Evolutionary conservation across 441 rosid genomes (phyloP).

Genomic region (Populus hybrid): DNA sequence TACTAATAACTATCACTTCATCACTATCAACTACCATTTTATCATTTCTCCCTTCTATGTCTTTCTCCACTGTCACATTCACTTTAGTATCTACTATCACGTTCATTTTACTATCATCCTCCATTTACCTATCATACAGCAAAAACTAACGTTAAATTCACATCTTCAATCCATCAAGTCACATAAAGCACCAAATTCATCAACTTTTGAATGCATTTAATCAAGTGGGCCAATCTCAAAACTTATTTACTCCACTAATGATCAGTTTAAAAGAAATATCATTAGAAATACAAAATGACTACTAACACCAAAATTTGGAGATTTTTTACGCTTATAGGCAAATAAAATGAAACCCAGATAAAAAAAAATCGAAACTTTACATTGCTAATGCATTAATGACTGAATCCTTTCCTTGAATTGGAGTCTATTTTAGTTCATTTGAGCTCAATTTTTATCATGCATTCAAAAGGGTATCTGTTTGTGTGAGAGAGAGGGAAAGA

Average conservation of each 20-base stretch:
- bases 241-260: neutral
- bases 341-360: neutral
- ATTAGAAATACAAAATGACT: neutral
- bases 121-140: neutral
- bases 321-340: neutral
- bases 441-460: neutral
- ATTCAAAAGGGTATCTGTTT: neutral
- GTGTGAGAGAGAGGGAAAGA: neutral
- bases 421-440: neutral
- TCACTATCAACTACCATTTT: neutral
- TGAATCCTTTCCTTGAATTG: neutral
- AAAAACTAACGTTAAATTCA: neutral
- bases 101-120: neutral
- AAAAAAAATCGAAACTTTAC: neutral
- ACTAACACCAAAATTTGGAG: neutral
- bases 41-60: neutral
- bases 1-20: neutral
- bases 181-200: neutral
- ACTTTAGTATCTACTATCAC: neutral
- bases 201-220: neutral
- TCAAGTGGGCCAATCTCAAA: neutral
- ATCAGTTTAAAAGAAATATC: neutral
- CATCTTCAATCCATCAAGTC: neutral
- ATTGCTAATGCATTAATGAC: neutral
- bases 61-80: neutral